Evolutionary conservation across 2,329 filamentous ascomycete genomes (phyloP).

Genomic region (Rachicladosporium sp.): DNA sequence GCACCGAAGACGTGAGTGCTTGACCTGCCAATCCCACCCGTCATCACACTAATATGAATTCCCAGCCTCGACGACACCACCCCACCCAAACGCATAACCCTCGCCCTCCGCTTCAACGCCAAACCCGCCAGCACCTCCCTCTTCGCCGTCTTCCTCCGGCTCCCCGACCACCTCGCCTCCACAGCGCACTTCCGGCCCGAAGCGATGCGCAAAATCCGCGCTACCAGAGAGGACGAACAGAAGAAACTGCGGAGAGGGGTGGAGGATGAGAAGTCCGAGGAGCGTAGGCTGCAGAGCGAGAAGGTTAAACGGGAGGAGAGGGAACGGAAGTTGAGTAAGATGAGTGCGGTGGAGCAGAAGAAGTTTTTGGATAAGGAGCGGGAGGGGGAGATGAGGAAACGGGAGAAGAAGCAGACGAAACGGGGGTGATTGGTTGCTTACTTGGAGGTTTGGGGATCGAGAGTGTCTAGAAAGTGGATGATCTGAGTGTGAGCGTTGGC

Average conservation of each 20-base stretch:
- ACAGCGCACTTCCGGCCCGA: conserved; percentile 75
- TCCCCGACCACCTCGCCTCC: conserved; percentile 70
- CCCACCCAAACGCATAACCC: conserved; percentile 75
- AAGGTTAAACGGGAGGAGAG: conserved; percentile 70
- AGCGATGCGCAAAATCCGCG: conserved; percentile 72
- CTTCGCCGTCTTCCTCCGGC: conserved; percentile 63
- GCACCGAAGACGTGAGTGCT: conserved; percentile 67
- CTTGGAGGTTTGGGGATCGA: too few species aligned
- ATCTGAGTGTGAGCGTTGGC: too few species aligned
- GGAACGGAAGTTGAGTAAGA: conserved; percentile 55
- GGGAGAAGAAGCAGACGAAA: conserved; percentile 50
- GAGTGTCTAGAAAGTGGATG: too few species aligned
- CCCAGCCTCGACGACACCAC: conserved; percentile 66
- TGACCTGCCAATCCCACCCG: neutral
- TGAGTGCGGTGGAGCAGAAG: conserved; percentile 47
- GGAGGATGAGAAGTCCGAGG: conserved; percentile 58
- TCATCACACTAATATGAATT: neutral
- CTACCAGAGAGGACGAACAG: conserved; percentile 67
- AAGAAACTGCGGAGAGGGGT: conserved; percentile 66
- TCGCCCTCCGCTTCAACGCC: conserved; percentile 57
- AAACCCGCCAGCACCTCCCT: conserved; percentile 54
- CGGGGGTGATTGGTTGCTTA: conserved; percentile 27
- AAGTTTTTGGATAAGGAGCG: conserved; percentile 68
- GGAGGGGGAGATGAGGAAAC: conserved; percentile 54
- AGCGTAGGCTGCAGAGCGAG: conserved; percentile 41